A percentile compares a stretch with the other conserved stretches of the same genome.
Evolutionary conservation across 108 stramenopile genomes (phyloP).

Genomic region (Skeletonema marinoi): DNA sequence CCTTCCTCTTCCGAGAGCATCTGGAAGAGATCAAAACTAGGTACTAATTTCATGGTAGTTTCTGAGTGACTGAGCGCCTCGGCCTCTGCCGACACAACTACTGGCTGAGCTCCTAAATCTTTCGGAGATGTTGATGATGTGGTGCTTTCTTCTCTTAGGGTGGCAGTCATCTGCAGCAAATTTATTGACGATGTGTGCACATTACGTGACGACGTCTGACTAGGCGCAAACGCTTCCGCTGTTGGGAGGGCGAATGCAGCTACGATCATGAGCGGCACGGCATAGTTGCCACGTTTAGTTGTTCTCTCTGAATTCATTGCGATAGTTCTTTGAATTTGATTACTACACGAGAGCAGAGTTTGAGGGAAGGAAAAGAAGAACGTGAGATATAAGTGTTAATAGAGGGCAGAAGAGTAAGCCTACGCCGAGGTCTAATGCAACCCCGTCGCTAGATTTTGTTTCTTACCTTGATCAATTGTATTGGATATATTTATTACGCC

Average conservation of each 20-base stretch:
- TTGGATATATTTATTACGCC: neutral
- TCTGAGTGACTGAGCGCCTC: conserved; percentile 83
- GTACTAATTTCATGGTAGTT: conserved; percentile 88
- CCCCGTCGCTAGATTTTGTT: neutral
- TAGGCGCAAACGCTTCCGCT: conserved; percentile 28
- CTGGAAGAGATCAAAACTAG: conserved; percentile 85
- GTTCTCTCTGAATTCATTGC: conserved; percentile 9
- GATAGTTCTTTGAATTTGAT: neutral
- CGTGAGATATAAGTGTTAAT: neutral
- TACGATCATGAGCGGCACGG: neutral
- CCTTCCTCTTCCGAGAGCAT: conserved; percentile 77
- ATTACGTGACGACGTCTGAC: conserved; percentile 13
- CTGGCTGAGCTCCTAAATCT: conserved; percentile 48
- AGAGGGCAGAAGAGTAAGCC: neutral
- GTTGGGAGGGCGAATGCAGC: conserved; percentile 15
- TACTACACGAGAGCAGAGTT: neutral
- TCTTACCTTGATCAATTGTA: neutral
- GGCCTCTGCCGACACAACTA: conserved; percentile 82
- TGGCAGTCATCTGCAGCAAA: conserved; percentile 39
- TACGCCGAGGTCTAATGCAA: neutral
- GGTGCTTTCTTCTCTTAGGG: conserved; percentile 25
- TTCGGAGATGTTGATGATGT: conserved; percentile 14
- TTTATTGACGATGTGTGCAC: conserved; percentile 13
- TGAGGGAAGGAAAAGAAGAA: neutral
- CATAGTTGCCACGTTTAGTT: conserved; percentile 17